phyloP scores from a whole-genome alignment of 306 rosid species.

The Styphnolobium japonicum region DNA sequence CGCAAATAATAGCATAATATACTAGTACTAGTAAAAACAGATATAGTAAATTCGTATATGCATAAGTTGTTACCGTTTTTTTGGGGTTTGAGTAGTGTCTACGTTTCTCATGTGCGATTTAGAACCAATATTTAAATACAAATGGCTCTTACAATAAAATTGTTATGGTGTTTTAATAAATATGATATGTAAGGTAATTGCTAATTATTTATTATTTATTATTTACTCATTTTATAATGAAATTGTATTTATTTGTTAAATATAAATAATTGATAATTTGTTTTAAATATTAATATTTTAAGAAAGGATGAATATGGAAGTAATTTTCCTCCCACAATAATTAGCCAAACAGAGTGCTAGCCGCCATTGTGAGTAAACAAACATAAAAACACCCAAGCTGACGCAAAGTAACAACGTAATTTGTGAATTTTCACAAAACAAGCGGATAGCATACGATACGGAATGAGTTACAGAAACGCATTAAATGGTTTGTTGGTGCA shows the following conservation, averaged over 20 bases:
- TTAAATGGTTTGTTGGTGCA: background rate
- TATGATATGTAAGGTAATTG: no score
- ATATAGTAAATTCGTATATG: background rate
- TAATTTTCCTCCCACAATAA: background rate
- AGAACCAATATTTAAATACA: no score
- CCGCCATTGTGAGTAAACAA: constrained; percentile 17
- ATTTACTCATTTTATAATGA: no score
- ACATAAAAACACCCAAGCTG: background rate
- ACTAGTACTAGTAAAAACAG: background rate
- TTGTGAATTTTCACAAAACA: background rate
- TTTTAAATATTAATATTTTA: no score
- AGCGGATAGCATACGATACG: background rate
- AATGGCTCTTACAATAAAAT: no score
- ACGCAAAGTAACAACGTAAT: constrained; percentile 8
- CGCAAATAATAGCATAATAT: background rate
- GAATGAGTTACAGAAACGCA: background rate
- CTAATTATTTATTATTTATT: no score
- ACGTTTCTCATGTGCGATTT: no score
- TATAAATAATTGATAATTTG: no score
- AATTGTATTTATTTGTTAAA: no score
- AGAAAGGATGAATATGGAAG: no score
- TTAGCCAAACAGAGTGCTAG: constrained; percentile 3
- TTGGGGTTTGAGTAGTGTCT: no score
- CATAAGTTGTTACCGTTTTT: background rate
- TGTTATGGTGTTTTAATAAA: no score